Percentiles rank a stretch among this genome's conserved stretches.
These are phyloP conservation scores for Draba incana DNA, from an alignment of 345 rosid genomes.

Conservation along the genomic window DNA sequence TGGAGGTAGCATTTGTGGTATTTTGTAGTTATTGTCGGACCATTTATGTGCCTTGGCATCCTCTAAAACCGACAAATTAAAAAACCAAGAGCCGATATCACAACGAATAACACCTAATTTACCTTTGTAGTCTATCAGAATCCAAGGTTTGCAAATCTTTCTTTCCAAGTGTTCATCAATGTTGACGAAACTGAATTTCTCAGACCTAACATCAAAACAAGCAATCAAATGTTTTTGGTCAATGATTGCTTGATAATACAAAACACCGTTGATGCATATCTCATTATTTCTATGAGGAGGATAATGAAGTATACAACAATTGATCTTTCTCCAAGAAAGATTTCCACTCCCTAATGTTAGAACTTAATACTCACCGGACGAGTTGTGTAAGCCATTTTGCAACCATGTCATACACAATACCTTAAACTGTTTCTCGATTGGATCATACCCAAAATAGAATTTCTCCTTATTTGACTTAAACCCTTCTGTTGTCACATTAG, in stretches of 20 bases:
- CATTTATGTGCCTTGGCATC: not conserved
- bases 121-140: not conserved
- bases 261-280: conserved; percentile 21
- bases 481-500: not conserved
- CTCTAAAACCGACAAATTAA: not conserved
- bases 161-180: not conserved
- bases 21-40: not conserved
- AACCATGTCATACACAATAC: not conserved
- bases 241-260: not conserved
- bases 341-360: not conserved
- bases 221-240: not conserved
- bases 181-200: not conserved
- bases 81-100: not conserved
- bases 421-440: conserved; percentile 13
- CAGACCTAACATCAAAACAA: conserved; percentile 13
- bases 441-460: conserved; percentile 10
- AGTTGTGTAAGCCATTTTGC: too few relatives aligned
- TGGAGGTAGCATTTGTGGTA: not conserved
- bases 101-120: not conserved
- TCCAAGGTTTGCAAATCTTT: not conserved
- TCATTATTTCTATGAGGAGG: not conserved
- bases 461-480: too few relatives aligned
- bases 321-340: not conserved
- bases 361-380: not conserved
- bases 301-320: not conserved